These are phyloP conservation scores for Colletotrichum incanum DNA, from an alignment of 2,329 filamentous ascomycete genomes.

Conservation along the genomic window DNA sequence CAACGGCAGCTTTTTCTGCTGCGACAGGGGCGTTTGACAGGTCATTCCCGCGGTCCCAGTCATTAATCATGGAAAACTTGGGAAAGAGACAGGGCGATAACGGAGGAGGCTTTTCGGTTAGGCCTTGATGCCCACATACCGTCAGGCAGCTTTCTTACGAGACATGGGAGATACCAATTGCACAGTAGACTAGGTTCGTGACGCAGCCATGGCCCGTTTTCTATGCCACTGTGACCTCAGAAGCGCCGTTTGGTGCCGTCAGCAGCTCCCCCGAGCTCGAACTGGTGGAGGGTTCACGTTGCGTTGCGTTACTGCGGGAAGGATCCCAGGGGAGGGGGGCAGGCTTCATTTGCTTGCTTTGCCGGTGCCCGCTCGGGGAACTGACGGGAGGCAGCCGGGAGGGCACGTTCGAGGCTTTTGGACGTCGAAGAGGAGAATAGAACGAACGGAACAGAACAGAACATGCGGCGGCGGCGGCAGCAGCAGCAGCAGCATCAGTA, in stretches of 20 bases:
- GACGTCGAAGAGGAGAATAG: not conserved
- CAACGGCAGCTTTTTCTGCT: slow-evolving; percentile 30
- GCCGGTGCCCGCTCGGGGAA: not conserved
- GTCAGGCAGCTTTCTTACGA: slow-evolving; percentile 18
- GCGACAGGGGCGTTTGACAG: slow-evolving; percentile 41
- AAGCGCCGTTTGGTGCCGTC: not conserved
- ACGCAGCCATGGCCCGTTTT: slow-evolving; percentile 20
- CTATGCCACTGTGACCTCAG: slow-evolving; percentile 19
- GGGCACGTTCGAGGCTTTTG: not conserved
- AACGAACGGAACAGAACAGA: not conserved
- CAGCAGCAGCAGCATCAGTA: not conserved
- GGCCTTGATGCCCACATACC: slow-evolving; percentile 12
- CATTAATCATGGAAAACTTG: slow-evolving; percentile 19
- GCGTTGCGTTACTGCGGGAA: slow-evolving; percentile 1
- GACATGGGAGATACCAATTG: slow-evolving; percentile 13
- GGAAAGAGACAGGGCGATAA: slow-evolving; percentile 16
- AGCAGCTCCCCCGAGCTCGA: not conserved
- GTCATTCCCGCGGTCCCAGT: slow-evolving; percentile 24
- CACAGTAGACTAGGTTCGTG: slow-evolving; percentile 20
- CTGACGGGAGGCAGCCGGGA: slow-evolving; percentile 1
- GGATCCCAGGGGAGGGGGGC: not conserved
- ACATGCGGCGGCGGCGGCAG: not conserved
- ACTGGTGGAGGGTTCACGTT: not conserved
- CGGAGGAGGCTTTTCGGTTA: slow-evolving; percentile 15
- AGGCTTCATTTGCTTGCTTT: not conserved